Evolutionary conservation across 2,329 filamentous ascomycete species (phyloP), one percentile per base, ranked within the genome.

Genomic region (Gaeumannomyces tritici): DNA sequence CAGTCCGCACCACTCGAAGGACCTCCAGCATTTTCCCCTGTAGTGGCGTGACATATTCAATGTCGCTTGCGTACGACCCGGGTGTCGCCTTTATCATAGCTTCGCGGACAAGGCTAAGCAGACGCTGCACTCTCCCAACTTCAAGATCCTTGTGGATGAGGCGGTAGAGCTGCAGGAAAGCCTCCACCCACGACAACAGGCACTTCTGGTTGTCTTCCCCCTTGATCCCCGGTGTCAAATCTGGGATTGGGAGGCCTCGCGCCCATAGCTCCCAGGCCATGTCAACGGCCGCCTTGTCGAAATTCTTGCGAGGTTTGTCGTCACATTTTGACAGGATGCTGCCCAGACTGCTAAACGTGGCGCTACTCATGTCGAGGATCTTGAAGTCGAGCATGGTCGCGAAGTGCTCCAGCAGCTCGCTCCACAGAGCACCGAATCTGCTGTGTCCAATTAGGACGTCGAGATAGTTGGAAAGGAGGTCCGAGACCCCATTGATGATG

Each of bases 131-230:
- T 58, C 83, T 82, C 3, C 85, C 79, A 0, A 84, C 77, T 12
- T 82, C 82, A 26, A 96, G 76, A 21, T 85, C 82, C 9, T 79
- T 75, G 63, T 88, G 81, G 59, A 91, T 84, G 6, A 97, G 81
- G 0, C 85, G 83, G 70, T 96, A 96, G 1, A 98, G 81, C 67
- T 95, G 88, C 62, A 86, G 80, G 55, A 95, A 83, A 1, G 89
- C 83, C 27, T 87, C 82, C 1, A 95, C 83, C 75, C 96, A 97
- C n/a, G 92, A 89, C 33, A 90, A 77, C n/a, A 93, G 83, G 13
- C 90, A 92, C 63, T 88, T 87, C 70, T 96, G 91, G 67, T 95
- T 96, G 65, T 89, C 83, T 2, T 76, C 75, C 0, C 78, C 81
- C 3, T 75, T 75, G 1, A 78, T 73, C 60, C 79, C 73, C 70